Evolutionary conservation across 192 early-diverging fungal genomes (phyloP).

Genomic region (Entomortierella beljakovae): DNA sequence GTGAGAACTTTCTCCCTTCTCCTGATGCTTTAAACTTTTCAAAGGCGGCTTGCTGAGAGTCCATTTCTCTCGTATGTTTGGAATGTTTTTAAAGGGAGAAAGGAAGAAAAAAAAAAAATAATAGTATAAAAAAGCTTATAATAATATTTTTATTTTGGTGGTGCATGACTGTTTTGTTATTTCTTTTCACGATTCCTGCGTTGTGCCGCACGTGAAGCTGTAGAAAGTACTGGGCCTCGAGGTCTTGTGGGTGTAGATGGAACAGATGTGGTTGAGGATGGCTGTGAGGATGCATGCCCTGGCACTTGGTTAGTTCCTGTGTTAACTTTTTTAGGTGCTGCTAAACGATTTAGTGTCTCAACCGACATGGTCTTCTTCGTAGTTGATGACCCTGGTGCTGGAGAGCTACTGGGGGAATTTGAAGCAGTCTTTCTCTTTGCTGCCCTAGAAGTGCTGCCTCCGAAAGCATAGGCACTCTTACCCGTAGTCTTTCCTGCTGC

Average conservation of each 20-base stretch:
- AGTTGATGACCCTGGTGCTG: not conserved
- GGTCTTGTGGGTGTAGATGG: constrained; percentile 15
- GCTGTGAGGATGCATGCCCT: not conserved
- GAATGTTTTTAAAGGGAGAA: not conserved
- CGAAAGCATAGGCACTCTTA: constrained; percentile 11
- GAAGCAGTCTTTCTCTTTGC: constrained; percentile 7
- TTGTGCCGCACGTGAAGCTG: constrained; percentile 45
- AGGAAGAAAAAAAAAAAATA: not conserved
- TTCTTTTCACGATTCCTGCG: constrained; percentile 27
- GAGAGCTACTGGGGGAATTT: not conserved
- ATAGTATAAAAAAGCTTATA: too few species aligned
- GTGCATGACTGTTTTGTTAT: constrained; percentile 3
- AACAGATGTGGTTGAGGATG: not conserved
- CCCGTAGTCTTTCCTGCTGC: not conserved
- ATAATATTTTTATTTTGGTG: too few species aligned
- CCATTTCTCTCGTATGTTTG: constrained; percentile 18
- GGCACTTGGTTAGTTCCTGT: not conserved
- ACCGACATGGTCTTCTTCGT: constrained; percentile 23
- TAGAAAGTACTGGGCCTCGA: constrained; percentile 41
- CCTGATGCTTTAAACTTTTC: constrained; percentile 49
- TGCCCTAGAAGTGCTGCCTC: not conserved
- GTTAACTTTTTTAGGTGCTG: constrained; percentile 45
- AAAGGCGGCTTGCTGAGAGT: constrained; percentile 54
- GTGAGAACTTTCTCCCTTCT: constrained; percentile 6
- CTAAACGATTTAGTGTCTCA: constrained; percentile 47